A percentile compares a stretch with the other conserved stretches of the same genome.
Conservation (phyloP, 371 early-diverging fungal genomes). For the Mortierella sp. region DNA sequence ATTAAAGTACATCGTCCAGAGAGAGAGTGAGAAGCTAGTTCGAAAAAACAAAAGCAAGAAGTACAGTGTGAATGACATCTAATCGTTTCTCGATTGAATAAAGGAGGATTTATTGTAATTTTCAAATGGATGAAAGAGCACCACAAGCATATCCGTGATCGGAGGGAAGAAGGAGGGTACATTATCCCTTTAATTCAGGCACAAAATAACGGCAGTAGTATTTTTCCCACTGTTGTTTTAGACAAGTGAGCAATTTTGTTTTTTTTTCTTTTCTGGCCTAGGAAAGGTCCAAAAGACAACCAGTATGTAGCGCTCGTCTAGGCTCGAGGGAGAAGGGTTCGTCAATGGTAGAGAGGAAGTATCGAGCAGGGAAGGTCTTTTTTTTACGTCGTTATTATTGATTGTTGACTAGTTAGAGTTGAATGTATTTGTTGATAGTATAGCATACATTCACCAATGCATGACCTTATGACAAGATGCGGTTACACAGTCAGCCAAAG, state of each 20-base stretch:
- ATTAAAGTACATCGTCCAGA: background rate
- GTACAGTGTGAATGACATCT: background rate
- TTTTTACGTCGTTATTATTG: background rate
- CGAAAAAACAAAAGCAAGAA: background rate
- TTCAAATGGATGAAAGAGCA: background rate
- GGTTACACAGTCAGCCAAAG: constrained; percentile 3
- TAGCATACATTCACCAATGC: background rate
- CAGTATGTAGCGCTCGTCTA: constrained; percentile 11
- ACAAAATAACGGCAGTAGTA: background rate
- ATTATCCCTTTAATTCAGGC: constrained; percentile 2
- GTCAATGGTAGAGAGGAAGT: background rate
- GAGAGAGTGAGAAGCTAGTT: background rate
- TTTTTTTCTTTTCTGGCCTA: no score
- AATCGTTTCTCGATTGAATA: constrained; percentile 6
- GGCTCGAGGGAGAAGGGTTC: background rate
- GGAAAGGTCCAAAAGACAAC: background rate
- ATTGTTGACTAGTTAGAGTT: background rate
- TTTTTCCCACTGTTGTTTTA: constrained; percentile 10
- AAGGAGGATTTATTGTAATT: background rate
- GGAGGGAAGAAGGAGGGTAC: background rate
- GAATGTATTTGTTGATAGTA: constrained; percentile 3
- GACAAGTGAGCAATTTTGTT: background rate
- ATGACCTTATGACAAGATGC: constrained; percentile 6
- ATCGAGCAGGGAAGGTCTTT: background rate
- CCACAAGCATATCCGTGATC: background rate